A percentile compares a stretch with the other conserved stretches of the same genome.
These are phyloP conservation scores for Thelephora ganbajun DNA, from an alignment of 768 basidiomycete species.

Conservation along the genomic window DNA sequence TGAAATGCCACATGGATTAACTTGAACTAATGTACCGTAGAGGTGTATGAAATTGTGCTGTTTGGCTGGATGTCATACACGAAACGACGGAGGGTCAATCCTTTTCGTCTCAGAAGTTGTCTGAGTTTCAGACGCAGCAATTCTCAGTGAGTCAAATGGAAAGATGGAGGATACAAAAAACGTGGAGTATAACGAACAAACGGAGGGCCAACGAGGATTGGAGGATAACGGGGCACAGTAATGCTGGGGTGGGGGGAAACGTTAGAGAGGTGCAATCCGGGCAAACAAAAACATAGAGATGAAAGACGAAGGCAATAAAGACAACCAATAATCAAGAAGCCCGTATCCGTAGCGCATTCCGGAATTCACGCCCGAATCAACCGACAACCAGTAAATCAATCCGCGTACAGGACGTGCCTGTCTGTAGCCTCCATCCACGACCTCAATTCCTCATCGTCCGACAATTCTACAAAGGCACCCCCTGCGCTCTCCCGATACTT, in stretches of 20 bases:
- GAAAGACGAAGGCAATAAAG: background rate
- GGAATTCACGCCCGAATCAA: background rate
- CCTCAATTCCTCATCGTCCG: constrained; percentile 47
- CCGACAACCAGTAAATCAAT: constrained; percentile 22
- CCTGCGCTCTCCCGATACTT: constrained; percentile 64
- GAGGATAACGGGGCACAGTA: background rate
- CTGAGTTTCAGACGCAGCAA: too few relatives aligned
- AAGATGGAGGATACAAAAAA: too few relatives aligned
- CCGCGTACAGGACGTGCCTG: constrained; percentile 74
- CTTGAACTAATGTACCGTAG: too few relatives aligned
- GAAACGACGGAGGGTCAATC: too few relatives aligned
- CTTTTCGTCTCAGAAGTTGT: too few relatives aligned
- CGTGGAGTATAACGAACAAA: too few relatives aligned
- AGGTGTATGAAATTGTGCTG: too few relatives aligned
- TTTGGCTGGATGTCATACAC: too few relatives aligned
- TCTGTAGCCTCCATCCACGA: constrained; percentile 70
- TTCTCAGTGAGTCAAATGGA: too few relatives aligned
- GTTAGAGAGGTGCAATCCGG: background rate
- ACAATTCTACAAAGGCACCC: constrained; percentile 49
- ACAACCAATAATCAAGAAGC: background rate
- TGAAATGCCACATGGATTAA: too few relatives aligned
- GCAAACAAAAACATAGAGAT: background rate
- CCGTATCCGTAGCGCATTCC: background rate
- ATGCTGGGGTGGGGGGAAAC: background rate
- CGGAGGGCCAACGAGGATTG: background rate